These are phyloP conservation scores for Teunomyces gatunensis DNA, from an alignment of 805 yeast species.

Conservation along the genomic window DNA sequence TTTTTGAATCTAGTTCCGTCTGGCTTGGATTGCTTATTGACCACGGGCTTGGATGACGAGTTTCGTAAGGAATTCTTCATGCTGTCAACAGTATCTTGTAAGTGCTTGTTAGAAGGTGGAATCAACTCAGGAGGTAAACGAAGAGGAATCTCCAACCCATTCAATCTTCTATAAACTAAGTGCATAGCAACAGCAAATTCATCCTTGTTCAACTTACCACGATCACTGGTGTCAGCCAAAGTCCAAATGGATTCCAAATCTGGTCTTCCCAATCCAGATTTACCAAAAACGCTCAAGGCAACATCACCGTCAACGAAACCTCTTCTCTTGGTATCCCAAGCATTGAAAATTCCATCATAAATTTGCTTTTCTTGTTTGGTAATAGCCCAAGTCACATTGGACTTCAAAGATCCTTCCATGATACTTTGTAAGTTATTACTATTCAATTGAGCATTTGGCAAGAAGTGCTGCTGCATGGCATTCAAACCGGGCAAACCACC, in stretches of 20 bases:
- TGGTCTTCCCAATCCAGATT: constrained; percentile 81
- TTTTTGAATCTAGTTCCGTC: constrained; percentile 56
- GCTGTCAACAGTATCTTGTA: constrained; percentile 67
- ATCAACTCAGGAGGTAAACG: constrained; percentile 83
- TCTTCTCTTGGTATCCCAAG: constrained; percentile 70
- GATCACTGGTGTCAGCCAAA: constrained; percentile 75
- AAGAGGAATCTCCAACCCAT: constrained; percentile 82
- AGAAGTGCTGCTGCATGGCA: constrained; percentile 63
- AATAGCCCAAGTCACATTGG: constrained; percentile 76
- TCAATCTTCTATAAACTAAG: constrained; percentile 83
- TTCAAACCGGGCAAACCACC: constrained; percentile 72
- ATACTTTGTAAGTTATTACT: constrained; percentile 38
- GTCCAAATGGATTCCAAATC: constrained; percentile 93
- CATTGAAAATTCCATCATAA: constrained; percentile 82
- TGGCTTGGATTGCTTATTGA: constrained; percentile 17
- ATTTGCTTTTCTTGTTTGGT: constrained; percentile 83
- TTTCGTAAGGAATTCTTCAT: constrained; percentile 63
- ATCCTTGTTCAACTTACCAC: constrained; percentile 81
- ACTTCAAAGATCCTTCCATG: constrained; percentile 41
- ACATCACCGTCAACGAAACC: constrained; percentile 78
- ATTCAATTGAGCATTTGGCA: constrained; percentile 48
- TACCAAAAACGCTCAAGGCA: constrained; percentile 84
- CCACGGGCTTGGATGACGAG: constrained; percentile 14
- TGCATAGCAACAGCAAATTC: constrained; percentile 98
- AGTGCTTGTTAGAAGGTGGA: constrained; percentile 78